These are phyloP conservation scores for Solanum hybrid DNA, from an alignment of 305 asterid genomes.

Conservation along the genomic window DNA sequence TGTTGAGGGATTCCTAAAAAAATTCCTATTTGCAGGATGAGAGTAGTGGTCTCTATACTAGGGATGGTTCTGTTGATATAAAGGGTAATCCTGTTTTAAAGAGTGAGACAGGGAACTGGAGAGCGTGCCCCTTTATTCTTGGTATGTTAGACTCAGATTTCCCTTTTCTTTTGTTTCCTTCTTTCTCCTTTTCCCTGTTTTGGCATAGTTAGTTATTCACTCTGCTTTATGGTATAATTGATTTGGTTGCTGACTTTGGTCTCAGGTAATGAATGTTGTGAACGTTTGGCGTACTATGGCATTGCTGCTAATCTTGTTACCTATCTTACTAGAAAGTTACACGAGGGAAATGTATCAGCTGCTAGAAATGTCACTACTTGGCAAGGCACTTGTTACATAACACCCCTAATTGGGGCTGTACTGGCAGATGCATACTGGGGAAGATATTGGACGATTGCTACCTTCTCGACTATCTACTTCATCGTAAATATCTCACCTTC, in stretches of 20 bases:
- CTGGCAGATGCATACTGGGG: conserved; percentile 98
- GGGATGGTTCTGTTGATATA: conserved; percentile 93
- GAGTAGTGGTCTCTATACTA: conserved; percentile 40
- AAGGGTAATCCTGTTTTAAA: conserved; percentile 83
- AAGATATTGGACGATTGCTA: conserved; percentile 96
- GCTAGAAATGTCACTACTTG: conserved; percentile 94
- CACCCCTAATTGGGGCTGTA: conserved; percentile 90
- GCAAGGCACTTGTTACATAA: conserved; percentile 94
- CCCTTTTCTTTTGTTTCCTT: background rate
- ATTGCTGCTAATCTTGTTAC: conserved; percentile 88
- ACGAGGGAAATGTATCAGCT: conserved; percentile 87
- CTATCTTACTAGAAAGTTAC: conserved; percentile 74
- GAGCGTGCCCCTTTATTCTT: conserved; percentile 91
- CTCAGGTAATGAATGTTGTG: conserved; percentile 95
- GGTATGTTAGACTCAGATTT: conserved; percentile 29
- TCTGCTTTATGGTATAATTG: background rate
- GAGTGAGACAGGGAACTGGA: conserved; percentile 91
- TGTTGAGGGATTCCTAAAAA: background rate
- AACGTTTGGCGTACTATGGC: conserved; percentile 93
- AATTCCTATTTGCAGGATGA: conserved; percentile 30
- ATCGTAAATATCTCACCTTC: conserved; percentile 35
- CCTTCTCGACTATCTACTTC: conserved; percentile 83
- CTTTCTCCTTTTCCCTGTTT: background rate
- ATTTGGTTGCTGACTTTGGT: conserved; percentile 16
- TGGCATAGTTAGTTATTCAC: background rate